Percentiles rank a stretch among this genome's conserved stretches.
Conservation (phyloP, 2,329 filamentous ascomycete species). For the Alternaria postmessia region DNA sequence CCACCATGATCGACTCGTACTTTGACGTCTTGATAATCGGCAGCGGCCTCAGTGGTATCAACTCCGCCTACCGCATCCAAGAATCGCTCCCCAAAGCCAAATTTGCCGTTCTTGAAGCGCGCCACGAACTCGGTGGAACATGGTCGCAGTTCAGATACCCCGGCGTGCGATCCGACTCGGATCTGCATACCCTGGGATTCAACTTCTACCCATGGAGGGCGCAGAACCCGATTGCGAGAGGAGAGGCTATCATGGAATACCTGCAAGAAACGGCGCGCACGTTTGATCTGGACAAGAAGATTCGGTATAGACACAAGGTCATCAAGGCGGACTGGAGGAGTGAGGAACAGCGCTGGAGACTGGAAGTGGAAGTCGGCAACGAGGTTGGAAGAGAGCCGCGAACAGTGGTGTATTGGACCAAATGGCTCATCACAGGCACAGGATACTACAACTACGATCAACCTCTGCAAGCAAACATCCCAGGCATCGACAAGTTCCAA, state of each 20-base stretch:
- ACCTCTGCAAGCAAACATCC: constrained; percentile 68
- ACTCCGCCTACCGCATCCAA: constrained; percentile 75
- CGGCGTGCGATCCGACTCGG: constrained; percentile 66
- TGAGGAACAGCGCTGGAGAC: constrained; percentile 57
- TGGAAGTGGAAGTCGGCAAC: constrained; percentile 44
- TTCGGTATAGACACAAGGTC: constrained; percentile 55
- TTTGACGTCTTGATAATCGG: constrained; percentile 69
- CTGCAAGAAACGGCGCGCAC: constrained; percentile 53
- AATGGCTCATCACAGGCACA: constrained; percentile 66
- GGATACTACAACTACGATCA: constrained; percentile 79
- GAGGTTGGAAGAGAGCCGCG: constrained; percentile 38
- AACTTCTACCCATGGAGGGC: constrained; percentile 73
- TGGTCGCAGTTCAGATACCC: constrained; percentile 83
- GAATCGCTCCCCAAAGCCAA: constrained; percentile 62
- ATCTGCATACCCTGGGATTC: constrained; percentile 65
- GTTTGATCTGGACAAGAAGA: constrained; percentile 58
- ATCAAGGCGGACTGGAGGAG: constrained; percentile 55
- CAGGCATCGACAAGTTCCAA: constrained; percentile 71
- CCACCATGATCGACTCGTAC: constrained; percentile 26
- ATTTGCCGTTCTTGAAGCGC: constrained; percentile 74
- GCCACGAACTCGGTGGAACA: constrained; percentile 74
- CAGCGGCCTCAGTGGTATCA: constrained; percentile 78
- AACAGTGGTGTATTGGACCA: constrained; percentile 49
- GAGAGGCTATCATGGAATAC: constrained; percentile 55
- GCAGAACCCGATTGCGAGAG: constrained; percentile 56